These are phyloP conservation scores for Cryphonectria nitschkei DNA, from an alignment of 2,329 filamentous ascomycete species.

Conservation along the genomic window DNA sequence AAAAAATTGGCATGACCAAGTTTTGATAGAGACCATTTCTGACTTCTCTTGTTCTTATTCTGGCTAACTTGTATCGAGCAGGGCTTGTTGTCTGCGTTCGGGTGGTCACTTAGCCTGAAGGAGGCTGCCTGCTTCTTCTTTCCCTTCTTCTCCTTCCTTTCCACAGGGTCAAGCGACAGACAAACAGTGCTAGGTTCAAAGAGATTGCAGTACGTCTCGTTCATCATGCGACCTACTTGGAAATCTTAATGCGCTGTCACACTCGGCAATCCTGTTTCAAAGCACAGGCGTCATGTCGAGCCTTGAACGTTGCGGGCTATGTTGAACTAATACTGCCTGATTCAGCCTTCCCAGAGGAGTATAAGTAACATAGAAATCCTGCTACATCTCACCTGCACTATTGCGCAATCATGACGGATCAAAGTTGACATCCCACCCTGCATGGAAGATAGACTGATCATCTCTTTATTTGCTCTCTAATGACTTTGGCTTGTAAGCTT, in stretches of 20 bases:
- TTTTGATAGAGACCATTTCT: background rate
- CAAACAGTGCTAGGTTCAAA: background rate
- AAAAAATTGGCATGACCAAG: background rate
- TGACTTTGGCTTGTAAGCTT: background rate
- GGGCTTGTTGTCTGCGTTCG: background rate
- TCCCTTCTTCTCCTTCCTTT: background rate
- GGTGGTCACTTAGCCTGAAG: background rate
- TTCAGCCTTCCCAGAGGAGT: background rate
- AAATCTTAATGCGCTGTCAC: background rate
- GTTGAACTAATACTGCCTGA: background rate
- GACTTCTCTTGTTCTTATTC: background rate
- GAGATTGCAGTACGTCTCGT: background rate
- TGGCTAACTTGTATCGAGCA: background rate
- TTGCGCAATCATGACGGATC: background rate
- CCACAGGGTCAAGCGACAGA: background rate
- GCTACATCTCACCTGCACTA: background rate
- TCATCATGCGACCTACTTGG: background rate
- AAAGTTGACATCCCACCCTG: background rate
- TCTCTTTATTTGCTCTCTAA: background rate
- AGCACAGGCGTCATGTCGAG: background rate
- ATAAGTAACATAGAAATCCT: background rate
- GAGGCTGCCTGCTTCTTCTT: background rate
- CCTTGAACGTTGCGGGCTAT: background rate
- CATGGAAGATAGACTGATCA: background rate
- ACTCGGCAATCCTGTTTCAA: background rate